phyloP scores from a whole-genome alignment of 2,329 filamentous ascomycete species.

The Rhinocladiella similis region DNA sequence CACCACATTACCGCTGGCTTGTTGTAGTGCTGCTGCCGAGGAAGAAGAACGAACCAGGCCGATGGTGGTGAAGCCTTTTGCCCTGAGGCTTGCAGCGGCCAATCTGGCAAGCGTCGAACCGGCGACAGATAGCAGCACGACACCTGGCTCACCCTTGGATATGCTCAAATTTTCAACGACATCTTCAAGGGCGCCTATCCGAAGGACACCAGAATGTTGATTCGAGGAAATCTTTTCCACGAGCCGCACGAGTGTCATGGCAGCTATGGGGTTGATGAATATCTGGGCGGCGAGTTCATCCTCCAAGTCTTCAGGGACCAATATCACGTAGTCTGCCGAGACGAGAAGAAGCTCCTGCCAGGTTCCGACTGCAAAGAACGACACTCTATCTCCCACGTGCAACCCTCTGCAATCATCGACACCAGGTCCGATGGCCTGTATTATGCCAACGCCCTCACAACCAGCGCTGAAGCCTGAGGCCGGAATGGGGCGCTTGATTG shows the following conservation, averaged over 20 bases:
- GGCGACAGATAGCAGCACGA: conserved; percentile 2
- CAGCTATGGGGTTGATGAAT: conserved; percentile 5
- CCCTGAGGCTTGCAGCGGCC: not conserved
- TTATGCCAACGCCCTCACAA: conserved; percentile 1
- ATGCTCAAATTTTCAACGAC: not conserved
- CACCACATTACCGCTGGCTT: not conserved
- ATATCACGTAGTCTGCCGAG: not conserved
- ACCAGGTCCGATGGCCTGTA: not conserved
- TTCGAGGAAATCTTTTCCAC: not conserved
- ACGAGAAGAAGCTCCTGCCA: not conserved
- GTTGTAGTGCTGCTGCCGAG: not conserved
- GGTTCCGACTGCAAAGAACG: conserved; percentile 3
- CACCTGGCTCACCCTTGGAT: not conserved
- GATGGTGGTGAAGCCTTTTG: conserved; percentile 5
- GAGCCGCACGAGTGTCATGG: not conserved
- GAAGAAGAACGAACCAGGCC: conserved; percentile 6
- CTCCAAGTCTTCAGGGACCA: conserved; percentile 2
- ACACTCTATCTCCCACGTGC: not conserved
- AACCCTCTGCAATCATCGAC: not conserved
- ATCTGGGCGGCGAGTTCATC: conserved; percentile 2
- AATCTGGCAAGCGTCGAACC: not conserved
- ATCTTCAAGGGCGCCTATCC: not conserved
- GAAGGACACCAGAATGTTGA: not conserved
- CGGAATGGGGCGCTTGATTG: not conserved
- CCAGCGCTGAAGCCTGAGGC: not conserved